phyloP scores from a whole-genome alignment of 2,329 filamentous ascomycete species.

The Aspergillus arachidicola region DNA sequence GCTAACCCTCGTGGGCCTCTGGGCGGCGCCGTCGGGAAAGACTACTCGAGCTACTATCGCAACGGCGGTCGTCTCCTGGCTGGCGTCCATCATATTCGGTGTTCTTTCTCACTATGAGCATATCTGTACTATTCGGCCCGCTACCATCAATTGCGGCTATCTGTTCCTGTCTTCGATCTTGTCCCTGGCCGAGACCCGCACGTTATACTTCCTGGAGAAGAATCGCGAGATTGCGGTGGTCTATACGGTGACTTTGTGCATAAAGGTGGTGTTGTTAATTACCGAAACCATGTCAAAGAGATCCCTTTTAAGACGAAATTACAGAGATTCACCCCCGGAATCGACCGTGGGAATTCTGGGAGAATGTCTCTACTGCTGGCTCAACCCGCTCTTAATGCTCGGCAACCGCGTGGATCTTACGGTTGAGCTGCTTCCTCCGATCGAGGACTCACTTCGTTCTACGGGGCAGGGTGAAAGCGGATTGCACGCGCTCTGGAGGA shows the following conservation, averaged over 20 bases:
- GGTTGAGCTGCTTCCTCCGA: slow-evolving; percentile 44
- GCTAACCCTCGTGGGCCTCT: neutral
- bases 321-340: neutral
- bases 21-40: neutral
- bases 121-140: neutral
- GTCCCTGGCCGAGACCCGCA: neutral
- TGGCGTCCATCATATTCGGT: neutral
- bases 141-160: neutral
- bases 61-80: neutral
- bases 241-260: neutral
- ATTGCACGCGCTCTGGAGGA: neutral
- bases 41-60: neutral
- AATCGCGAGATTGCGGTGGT: neutral
- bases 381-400: slow-evolving; percentile 31
- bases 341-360: neutral
- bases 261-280: neutral
- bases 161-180: neutral
- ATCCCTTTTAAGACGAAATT: neutral
- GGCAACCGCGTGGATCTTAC: slow-evolving; percentile 35
- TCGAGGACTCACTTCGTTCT: slow-evolving; percentile 33
- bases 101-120: neutral
- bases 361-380: slow-evolving; percentile 28
- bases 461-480: neutral
- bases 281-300: neutral
- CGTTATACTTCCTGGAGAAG: neutral